A percentile compares a stretch with the other conserved stretches of the same genome.
These are phyloP conservation scores for Calonectria fujianensis DNA, from an alignment of 2,329 filamentous ascomycete species.

Conservation along the genomic window DNA sequence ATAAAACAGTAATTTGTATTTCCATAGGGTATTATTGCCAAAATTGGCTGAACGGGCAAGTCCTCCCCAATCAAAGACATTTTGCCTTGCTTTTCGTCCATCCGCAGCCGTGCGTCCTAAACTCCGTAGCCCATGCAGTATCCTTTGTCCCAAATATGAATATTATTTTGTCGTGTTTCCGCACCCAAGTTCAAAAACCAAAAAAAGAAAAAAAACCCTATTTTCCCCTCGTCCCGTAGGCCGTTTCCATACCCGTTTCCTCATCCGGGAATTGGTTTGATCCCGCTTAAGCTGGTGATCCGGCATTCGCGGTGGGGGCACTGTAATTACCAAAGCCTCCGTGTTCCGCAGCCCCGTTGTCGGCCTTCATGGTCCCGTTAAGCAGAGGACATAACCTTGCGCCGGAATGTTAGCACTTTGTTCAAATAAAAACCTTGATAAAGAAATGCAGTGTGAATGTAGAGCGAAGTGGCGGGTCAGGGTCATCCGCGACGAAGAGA, in stretches of 20 bases:
- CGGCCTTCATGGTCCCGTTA: slow-evolving; percentile 85
- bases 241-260: neutral
- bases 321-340: slow-evolving; percentile 76
- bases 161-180: slow-evolving; percentile 9
- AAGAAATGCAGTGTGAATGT: slow-evolving; percentile 39
- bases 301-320: slow-evolving; percentile 60
- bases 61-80: slow-evolving; percentile 20
- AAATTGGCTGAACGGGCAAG: slow-evolving; percentile 28
- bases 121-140: slow-evolving; percentile 35
- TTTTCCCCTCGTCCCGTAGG: neutral
- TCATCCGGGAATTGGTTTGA: neutral
- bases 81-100: slow-evolving; percentile 18
- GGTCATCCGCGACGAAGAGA: slow-evolving; percentile 46
- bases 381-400: slow-evolving; percentile 87
- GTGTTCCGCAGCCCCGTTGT: slow-evolving; percentile 73
- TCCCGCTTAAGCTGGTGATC: slow-evolving; percentile 56
- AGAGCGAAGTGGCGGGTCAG: slow-evolving; percentile 34
- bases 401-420: slow-evolving; percentile 48
- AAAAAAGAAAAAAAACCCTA: neutral
- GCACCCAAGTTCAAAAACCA: neutral
- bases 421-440: slow-evolving; percentile 11
- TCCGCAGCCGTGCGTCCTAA: slow-evolving; percentile 22
- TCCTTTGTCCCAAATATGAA: slow-evolving; percentile 10
- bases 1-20: slow-evolving; percentile 19
- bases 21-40: slow-evolving; percentile 37